Percentiles rank a stretch among this genome's conserved stretches.
Conservation (phyloP, 2,329 filamentous ascomycete species). For the Clarireedia monteithiana region DNA sequence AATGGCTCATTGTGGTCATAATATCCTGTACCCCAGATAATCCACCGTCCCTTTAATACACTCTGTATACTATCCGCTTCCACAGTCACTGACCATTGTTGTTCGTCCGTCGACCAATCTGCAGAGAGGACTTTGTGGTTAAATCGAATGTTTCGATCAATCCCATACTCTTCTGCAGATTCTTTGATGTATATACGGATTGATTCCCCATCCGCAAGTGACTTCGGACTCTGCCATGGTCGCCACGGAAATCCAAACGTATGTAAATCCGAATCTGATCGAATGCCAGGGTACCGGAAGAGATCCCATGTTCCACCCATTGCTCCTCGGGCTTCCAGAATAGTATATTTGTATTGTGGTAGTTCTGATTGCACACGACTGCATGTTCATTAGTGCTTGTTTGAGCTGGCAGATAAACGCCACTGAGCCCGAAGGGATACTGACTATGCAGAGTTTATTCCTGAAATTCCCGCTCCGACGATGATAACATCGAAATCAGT, state of each 20-base stretch:
- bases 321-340: slow-evolving; percentile 58
- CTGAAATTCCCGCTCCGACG: slow-evolving; percentile 66
- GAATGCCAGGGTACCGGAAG: slow-evolving; percentile 68
- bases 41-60: slow-evolving; percentile 35
- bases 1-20: slow-evolving; percentile 54
- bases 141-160: slow-evolving; percentile 48
- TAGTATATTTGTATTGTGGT: slow-evolving; percentile 49
- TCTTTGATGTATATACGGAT: slow-evolving; percentile 48
- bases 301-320: slow-evolving; percentile 75
- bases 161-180: slow-evolving; percentile 42
- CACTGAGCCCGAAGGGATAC: background rate
- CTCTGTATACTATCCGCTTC: slow-evolving; percentile 29
- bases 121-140: slow-evolving; percentile 40
- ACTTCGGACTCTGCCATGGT: slow-evolving; percentile 50
- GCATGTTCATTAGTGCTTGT: background rate
- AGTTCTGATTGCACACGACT: slow-evolving; percentile 50
- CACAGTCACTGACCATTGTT: slow-evolving; percentile 45
- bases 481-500: slow-evolving; percentile 47
- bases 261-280: slow-evolving; percentile 53
- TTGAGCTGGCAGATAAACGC: background rate
- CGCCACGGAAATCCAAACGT: slow-evolving; percentile 63
- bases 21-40: slow-evolving; percentile 56
- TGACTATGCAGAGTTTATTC: slow-evolving; percentile 63
- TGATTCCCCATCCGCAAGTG: slow-evolving; percentile 43
- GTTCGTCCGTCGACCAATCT: slow-evolving; percentile 46